Conservation (phyloP, 2,329 filamentous ascomycete genomes). For the Trichoderma atroviride region DNA sequence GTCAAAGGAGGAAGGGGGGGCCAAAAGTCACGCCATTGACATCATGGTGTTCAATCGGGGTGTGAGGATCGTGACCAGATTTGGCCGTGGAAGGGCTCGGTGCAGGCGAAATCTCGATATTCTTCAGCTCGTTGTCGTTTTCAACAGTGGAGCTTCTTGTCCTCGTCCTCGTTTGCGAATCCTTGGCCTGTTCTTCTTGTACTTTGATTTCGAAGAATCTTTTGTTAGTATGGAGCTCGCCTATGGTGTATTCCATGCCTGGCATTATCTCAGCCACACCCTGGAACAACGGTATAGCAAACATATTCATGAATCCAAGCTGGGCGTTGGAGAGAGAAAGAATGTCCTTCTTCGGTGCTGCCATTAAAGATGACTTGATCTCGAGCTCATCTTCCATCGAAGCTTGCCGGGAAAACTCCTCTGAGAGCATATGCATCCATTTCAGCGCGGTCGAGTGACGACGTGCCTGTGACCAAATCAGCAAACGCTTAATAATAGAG, state of each 20-base stretch:
- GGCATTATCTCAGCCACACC: constrained; percentile 85
- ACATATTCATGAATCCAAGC: constrained; percentile 95
- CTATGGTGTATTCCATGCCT: constrained; percentile 78
- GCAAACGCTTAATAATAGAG: background rate
- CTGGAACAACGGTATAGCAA: constrained; percentile 88
- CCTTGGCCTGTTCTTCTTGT: constrained; percentile 60
- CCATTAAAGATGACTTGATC: constrained; percentile 85
- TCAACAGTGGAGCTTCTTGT: constrained; percentile 47
- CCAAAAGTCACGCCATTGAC: constrained; percentile 52
- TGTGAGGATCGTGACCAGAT: constrained; percentile 27
- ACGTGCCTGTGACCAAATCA: constrained; percentile 64
- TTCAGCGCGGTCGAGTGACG: constrained; percentile 78
- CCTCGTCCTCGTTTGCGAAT: constrained; percentile 44
- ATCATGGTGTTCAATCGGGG: constrained; percentile 43
- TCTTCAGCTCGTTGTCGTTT: constrained; percentile 31
- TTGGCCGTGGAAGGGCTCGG: constrained; percentile 23
- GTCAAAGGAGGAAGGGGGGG: constrained; percentile 49
- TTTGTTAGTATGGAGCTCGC: constrained; percentile 79
- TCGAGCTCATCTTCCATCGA: constrained; percentile 87
- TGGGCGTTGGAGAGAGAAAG: constrained; percentile 84
- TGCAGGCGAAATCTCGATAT: constrained; percentile 32
- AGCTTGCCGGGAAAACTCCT: constrained; percentile 92
- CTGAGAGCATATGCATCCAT: constrained; percentile 93
- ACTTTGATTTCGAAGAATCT: constrained; percentile 71
- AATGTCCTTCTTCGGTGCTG: constrained; percentile 80